Evolutionary conservation across 192 early-diverging fungal genomes (phyloP).

Genomic region (Obelidium mucronatum): DNA sequence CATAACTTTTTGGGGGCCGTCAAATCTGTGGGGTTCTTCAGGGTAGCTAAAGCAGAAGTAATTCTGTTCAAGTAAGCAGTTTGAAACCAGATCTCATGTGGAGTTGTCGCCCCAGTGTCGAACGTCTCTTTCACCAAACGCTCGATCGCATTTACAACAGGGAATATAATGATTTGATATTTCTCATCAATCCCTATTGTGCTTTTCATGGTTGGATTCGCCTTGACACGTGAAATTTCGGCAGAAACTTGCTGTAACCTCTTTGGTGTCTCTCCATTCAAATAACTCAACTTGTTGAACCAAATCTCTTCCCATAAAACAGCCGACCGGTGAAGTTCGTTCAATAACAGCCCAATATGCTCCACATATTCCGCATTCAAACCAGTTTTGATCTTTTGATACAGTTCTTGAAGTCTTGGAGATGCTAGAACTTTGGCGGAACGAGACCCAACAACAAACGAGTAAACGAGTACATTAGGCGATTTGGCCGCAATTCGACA

Average conservation of each 20-base stretch:
- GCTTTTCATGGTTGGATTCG: conserved; percentile 50
- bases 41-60: conserved; percentile 51
- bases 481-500: conserved; percentile 63
- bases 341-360: conserved; percentile 50
- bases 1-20: conserved; percentile 59
- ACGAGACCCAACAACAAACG: conserved; percentile 55
- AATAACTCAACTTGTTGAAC: conserved; percentile 69
- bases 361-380: not conserved
- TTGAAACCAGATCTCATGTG: conserved; percentile 76
- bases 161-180: conserved; percentile 64
- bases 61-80: conserved; percentile 63
- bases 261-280: conserved; percentile 64
- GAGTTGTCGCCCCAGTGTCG: conserved; percentile 42
- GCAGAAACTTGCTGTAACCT: conserved; percentile 62
- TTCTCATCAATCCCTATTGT: conserved; percentile 54
- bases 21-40: conserved; percentile 55
- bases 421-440: not conserved
- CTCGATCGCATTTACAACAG: conserved; percentile 63
- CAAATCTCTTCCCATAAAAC: conserved; percentile 86
- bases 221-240: conserved; percentile 62
- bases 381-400: conserved; percentile 6
- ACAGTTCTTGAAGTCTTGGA: not conserved
- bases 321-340: conserved; percentile 70
- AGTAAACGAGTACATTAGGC: conserved; percentile 76
- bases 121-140: conserved; percentile 58